Percentiles rank a stretch among this genome's conserved stretches.
Evolutionary conservation across 192 early-diverging fungal genomes (phyloP).

Genomic region (Lobosporangium transversale): DNA sequence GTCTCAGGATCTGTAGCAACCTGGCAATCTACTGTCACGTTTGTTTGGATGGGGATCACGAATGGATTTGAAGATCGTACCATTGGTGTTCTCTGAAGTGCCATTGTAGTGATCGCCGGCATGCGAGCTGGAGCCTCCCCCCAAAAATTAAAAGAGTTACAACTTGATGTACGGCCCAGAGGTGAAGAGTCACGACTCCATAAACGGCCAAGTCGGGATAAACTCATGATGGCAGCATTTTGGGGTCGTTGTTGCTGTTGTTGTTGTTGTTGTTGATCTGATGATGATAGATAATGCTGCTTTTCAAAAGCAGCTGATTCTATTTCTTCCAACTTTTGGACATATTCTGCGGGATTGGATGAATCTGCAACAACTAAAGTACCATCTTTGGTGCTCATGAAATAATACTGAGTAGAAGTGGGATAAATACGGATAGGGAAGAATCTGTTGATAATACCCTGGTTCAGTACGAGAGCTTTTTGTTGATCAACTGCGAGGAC

Average conservation of each 20-base stretch:
- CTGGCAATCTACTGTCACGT: no score
- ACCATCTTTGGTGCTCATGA: no score
- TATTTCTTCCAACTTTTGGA: no score
- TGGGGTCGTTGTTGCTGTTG: neutral
- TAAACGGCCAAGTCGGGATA: constrained; percentile 3
- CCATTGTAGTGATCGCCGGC: constrained; percentile 1
- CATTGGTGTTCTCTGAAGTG: neutral
- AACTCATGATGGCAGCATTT: constrained; percentile 11
- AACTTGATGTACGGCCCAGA: no score
- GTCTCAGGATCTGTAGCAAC: no score
- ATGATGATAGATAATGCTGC: no score
- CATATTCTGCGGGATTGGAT: no score
- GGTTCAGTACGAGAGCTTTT: constrained; percentile 13
- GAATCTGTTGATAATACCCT: constrained; percentile 22
- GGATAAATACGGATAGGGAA: constrained; percentile 38
- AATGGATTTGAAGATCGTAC: neutral
- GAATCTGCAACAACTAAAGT: no score
- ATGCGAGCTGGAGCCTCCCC: constrained; percentile 2
- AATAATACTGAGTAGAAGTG: no score
- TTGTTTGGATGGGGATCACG: neutral
- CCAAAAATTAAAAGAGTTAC: constrained; percentile 11
- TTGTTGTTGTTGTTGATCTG: no score
- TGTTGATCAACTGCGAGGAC: neutral
- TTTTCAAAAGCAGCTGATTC: no score
- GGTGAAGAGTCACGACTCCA: constrained; percentile 28